Conservation (phyloP, 1,139 yeast genomes). For the Eremothecium coryli region DNA sequence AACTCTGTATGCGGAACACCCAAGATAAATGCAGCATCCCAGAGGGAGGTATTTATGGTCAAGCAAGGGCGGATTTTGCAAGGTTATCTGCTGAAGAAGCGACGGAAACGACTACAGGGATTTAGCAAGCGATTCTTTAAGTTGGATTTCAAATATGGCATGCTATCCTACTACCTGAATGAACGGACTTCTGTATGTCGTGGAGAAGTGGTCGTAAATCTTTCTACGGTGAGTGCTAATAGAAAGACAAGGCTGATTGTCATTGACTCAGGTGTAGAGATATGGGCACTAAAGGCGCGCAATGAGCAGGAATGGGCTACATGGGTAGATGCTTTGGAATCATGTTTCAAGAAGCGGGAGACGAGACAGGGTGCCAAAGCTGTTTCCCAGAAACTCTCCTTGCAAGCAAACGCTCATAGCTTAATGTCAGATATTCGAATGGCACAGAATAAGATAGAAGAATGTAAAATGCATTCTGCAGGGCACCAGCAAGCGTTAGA, state of each 20-base stretch:
- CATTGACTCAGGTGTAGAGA: constrained; percentile 91
- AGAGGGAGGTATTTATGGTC: constrained; percentile 16
- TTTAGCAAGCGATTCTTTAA: constrained; percentile 78
- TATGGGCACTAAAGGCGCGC: constrained; percentile 77
- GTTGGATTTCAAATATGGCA: constrained; percentile 71
- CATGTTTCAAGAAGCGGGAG: constrained; percentile 16
- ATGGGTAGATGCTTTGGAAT: constrained; percentile 69
- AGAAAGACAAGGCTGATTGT: constrained; percentile 59
- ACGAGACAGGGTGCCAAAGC: neutral
- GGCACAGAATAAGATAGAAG: constrained; percentile 15
- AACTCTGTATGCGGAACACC: neutral
- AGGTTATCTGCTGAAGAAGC: constrained; percentile 69
- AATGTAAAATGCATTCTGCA: constrained; percentile 2
- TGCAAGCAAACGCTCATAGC: constrained; percentile 4
- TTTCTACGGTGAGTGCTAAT: constrained; percentile 75
- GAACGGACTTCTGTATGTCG: constrained; percentile 62
- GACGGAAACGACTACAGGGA: constrained; percentile 75
- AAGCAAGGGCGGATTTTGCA: constrained; percentile 40
- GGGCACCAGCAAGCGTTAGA: neutral
- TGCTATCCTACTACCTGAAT: constrained; percentile 72
- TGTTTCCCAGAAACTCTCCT: neutral
- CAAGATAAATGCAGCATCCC: neutral
- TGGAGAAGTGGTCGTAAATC: constrained; percentile 84
- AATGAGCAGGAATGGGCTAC: constrained; percentile 56
- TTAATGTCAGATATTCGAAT: constrained; percentile 11